These are phyloP conservation scores for Neolentinus lepideus DNA, from an alignment of 1,284 basidiomycete species.

Conservation along the genomic window DNA sequence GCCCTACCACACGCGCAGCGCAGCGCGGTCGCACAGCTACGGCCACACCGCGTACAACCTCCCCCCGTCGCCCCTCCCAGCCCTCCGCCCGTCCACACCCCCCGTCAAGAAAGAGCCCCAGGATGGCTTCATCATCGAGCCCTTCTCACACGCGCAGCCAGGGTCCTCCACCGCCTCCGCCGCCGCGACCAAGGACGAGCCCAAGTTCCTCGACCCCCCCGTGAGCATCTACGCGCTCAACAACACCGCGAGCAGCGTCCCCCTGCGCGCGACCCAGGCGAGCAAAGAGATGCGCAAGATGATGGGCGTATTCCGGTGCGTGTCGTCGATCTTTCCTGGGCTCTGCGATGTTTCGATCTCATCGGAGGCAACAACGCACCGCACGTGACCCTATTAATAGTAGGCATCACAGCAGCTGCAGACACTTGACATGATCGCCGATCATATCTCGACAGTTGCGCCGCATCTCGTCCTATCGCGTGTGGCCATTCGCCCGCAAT, in stretches of 20 bases:
- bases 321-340: neutral
- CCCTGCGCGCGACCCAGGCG: slow-evolving; percentile 66
- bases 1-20: neutral
- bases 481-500: no score
- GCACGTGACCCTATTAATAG: neutral
- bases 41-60: slow-evolving; percentile 4
- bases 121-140: slow-evolving; percentile 24
- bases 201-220: neutral
- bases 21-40: slow-evolving; percentile 1
- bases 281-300: slow-evolving; percentile 57
- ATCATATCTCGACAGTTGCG: neutral
- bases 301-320: slow-evolving; percentile 61
- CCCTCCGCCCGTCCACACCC: neutral
- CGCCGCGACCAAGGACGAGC: neutral
- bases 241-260: slow-evolving; percentile 46
- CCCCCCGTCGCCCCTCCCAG: neutral
- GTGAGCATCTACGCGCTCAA: slow-evolving; percentile 8
- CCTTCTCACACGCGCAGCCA: neutral
- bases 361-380: neutral
- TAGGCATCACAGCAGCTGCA: neutral
- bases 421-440: neutral
- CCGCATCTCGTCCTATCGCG: no score
- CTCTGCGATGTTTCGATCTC: neutral
- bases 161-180: neutral
- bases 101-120: slow-evolving; percentile 14